Evolutionary conservation across 495 filamentous ascomycete species (phyloP).

Genomic region (Apiosordaria backusii): DNA sequence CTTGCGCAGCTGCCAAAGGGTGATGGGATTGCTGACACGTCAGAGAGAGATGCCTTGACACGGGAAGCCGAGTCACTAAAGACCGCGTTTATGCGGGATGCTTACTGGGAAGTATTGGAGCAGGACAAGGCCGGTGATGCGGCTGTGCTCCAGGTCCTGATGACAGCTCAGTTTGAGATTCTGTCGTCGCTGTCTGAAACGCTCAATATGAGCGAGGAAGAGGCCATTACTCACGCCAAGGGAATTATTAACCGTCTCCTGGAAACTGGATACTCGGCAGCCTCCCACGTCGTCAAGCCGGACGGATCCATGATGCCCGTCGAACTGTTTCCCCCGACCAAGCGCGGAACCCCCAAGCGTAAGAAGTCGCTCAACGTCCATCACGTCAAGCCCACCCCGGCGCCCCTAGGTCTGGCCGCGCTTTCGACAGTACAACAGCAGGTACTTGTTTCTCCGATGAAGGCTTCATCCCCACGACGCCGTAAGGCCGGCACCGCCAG

Average conservation of each 20-base stretch:
- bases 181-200: slow-evolving; percentile 77
- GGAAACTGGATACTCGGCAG: slow-evolving; percentile 64
- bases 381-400: slow-evolving; percentile 32
- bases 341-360: slow-evolving; percentile 68
- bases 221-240: slow-evolving; percentile 77
- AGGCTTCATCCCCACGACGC: slow-evolving; percentile 69
- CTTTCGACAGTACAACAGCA: slow-evolving; percentile 40
- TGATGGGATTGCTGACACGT: slow-evolving; percentile 64
- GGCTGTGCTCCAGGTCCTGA: slow-evolving; percentile 71
- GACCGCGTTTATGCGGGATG: slow-evolving; percentile 77
- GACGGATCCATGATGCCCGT: slow-evolving; percentile 67
- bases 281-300: slow-evolving; percentile 83
- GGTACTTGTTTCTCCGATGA: slow-evolving; percentile 50
- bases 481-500: slow-evolving; percentile 64
- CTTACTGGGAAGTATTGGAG: slow-evolving; percentile 70
- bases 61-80: slow-evolving; percentile 83
- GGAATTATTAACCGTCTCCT: slow-evolving; percentile 75
- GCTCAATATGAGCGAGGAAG: slow-evolving; percentile 72
- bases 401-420: slow-evolving; percentile 32
- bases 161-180: slow-evolving; percentile 88
- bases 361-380: slow-evolving; percentile 54
- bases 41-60: slow-evolving; percentile 67
- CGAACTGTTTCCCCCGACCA: slow-evolving; percentile 62
- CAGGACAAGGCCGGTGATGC: slow-evolving; percentile 79
- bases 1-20: slow-evolving; percentile 70